Evolutionary conservation across 176 grass and related monocot species (phyloP).

Genomic region (Phoenix dactylifera): DNA sequence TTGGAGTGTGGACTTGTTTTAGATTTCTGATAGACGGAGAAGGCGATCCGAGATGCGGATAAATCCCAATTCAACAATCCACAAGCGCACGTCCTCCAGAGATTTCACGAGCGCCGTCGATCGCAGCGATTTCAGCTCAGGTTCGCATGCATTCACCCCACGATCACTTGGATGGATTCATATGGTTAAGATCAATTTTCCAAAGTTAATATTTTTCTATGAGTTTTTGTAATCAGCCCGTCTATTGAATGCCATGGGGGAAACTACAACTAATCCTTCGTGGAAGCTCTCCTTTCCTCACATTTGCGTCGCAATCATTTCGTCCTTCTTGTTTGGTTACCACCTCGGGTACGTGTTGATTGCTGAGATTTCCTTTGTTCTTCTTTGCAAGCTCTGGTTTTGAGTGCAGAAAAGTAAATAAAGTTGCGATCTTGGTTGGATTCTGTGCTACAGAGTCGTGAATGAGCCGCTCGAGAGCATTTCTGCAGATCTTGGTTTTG

Average conservation of each 20-base stretch:
- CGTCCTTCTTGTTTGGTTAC: slow-evolving; percentile 90
- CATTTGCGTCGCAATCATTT: slow-evolving; percentile 78
- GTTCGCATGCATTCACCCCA: slow-evolving; percentile 9
- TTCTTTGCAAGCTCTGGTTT: too few species aligned
- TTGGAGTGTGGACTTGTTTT: too few species aligned
- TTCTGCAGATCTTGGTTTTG: slow-evolving; percentile 70
- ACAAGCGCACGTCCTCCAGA: slow-evolving; percentile 76
- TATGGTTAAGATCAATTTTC: too few species aligned
- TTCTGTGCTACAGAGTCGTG: slow-evolving; percentile 46
- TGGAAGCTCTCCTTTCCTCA: slow-evolving; percentile 84
- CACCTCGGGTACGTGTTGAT: slow-evolving; percentile 61
- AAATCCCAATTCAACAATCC: slow-evolving; percentile 61
- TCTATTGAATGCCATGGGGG: neutral
- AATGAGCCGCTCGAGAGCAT: slow-evolving; percentile 96
- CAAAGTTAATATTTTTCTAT: too few species aligned
- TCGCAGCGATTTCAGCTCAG: slow-evolving; percentile 41
- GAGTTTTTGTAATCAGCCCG: neutral
- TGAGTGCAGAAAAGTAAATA: neutral
- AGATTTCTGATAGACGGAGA: too few species aligned
- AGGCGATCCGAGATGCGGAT: slow-evolving; percentile 40
- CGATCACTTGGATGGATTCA: too few species aligned
- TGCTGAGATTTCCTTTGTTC: too few species aligned
- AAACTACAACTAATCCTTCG: slow-evolving; percentile 41
- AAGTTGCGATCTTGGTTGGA: slow-evolving; percentile 5
- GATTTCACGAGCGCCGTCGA: slow-evolving; percentile 39